Evolutionary conservation across 169 alveolate species (phyloP), one percentile per base, ranked within the genome.

Genomic region (Plasmodium blacklocki): DNA sequence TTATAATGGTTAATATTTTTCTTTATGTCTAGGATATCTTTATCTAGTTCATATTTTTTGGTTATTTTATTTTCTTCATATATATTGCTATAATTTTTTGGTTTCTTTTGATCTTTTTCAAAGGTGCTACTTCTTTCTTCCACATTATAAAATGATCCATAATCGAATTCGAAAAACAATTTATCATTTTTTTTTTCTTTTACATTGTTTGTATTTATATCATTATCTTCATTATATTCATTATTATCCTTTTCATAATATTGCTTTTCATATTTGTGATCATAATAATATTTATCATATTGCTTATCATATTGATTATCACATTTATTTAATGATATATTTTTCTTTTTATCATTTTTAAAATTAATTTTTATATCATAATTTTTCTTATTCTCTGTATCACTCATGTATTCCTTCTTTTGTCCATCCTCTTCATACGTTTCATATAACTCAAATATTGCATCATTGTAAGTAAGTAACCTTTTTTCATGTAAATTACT

Each of bases 61-160:
- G 19, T 54, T 8, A 19, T 70, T 52, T 15, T 68, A 15, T 18
- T 68, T 49, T 68, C 6, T 66, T 23, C 73, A 23, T 11, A 29
- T 63, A 11, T 29, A 19, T 15, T 59, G 68, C 21, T 15, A 4
- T 26, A 15, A 18, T 59, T 14, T 19, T 59, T 18, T 12, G 12
- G 0, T 19, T 8, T 15, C 15, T 63, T 18, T 14, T 21, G 43
- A 29, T 29, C 43, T 29, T 29, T 29, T 29, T 29, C 43, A 29
- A 29, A 29, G 43, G 43, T 29, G 43, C 43, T 50, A 54, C 19
- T n/a, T 18, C 43, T 67, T 68, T 80, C 78, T 19, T 80, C 89
- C 23, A 62, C 60, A 60, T 43, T 67, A 60, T 50, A 80, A 71
- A 80, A 80, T 19, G 18, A 29, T 18, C 89, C 78, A 58, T 80